Evolutionary conservation across 345 rosid species (phyloP).

Genomic region (Erodium maritimum): DNA sequence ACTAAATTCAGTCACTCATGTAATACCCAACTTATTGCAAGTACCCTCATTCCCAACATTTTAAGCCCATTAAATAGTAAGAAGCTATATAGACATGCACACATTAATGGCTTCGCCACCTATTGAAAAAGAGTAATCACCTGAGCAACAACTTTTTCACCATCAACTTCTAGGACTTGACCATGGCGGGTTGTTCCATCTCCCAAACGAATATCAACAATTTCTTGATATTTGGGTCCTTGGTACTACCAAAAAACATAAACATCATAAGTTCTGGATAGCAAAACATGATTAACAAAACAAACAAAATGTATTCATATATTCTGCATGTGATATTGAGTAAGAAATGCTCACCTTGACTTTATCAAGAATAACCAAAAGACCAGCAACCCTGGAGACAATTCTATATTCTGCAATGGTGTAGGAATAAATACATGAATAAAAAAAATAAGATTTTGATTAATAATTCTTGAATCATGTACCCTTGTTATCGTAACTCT

Average conservation of each 20-base stretch:
- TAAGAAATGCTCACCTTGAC: conserved; percentile 51
- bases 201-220: conserved; percentile 87
- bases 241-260: conserved; percentile 9
- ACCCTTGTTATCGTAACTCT: not conserved
- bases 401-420: conserved; percentile 76
- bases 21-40: no score
- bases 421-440: not conserved
- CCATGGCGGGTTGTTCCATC: conserved; percentile 93
- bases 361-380: conserved; percentile 83
- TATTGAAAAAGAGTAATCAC: conserved; percentile 17
- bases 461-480: not conserved
- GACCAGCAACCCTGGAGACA: conserved; percentile 96
- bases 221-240: conserved; percentile 98
- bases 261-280: not conserved
- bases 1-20: no score
- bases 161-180: conserved; percentile 95
- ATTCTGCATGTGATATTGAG: not conserved
- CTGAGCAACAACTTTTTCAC: conserved; percentile 98
- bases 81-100: no score
- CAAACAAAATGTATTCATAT: not conserved
- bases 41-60: no score
- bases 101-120: no score
- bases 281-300: conserved; percentile 1
- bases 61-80: no score
- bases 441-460: conserved; percentile 1